These are phyloP conservation scores for Nephelium lappaceum DNA, from an alignment of 345 rosid species.

Conservation along the genomic window DNA sequence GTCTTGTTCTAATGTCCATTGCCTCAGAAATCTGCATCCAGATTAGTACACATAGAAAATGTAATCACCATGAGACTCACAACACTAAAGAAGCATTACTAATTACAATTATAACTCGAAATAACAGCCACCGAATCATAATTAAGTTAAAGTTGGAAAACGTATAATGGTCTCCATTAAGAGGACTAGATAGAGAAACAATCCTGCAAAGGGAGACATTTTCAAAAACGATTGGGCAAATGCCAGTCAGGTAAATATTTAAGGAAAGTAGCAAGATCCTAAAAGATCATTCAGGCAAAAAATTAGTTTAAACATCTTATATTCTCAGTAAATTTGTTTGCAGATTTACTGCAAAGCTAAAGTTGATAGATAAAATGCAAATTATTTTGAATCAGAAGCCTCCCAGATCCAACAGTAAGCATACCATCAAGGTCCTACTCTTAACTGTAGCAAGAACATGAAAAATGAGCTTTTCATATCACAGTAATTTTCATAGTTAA, in stretches of 20 bases:
- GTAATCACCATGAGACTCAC: constrained; percentile 11
- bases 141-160: not conserved
- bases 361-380: not conserved
- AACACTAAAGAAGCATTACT: not conserved
- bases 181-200: constrained; percentile 6
- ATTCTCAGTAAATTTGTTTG: not conserved
- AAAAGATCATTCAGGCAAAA: not conserved
- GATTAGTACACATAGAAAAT: constrained; percentile 18
- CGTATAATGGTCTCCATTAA: not conserved
- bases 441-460: not conserved
- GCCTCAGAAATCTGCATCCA: constrained; percentile 79
- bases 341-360: not conserved
- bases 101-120: not conserved
- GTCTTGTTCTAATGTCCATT: constrained; percentile 95
- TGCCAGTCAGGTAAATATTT: not conserved
- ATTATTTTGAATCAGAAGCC: not conserved
- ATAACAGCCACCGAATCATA: not conserved
- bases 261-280: not conserved
- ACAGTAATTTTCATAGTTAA: not conserved
- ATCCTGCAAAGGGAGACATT: not conserved
- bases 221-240: not conserved
- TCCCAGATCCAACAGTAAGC: not conserved
- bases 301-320: not conserved
- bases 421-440: not conserved
- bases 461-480: not conserved